phyloP scores from a whole-genome alignment of 345 rosid genomes.

The Trapa incisa region DNA sequence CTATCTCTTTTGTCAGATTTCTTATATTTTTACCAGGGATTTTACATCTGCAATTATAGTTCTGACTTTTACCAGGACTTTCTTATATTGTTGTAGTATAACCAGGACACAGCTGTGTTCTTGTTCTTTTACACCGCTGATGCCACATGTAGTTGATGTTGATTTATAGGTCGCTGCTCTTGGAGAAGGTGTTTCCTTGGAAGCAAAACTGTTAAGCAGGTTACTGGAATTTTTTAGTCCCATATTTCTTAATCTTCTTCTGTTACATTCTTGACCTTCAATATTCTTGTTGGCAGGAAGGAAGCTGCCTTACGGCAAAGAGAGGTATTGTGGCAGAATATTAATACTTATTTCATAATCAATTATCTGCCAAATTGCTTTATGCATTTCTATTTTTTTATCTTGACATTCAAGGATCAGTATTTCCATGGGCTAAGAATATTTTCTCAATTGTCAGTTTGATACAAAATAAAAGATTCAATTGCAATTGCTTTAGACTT shows the following conservation, averaged over 20 bases:
- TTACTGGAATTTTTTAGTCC: conserved; percentile 11
- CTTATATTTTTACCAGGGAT: neutral
- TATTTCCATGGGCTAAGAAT: neutral
- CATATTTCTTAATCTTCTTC: neutral
- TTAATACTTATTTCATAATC: neutral
- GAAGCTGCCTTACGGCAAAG: conserved; percentile 93
- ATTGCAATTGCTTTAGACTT: neutral
- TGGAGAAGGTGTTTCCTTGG: conserved; percentile 94
- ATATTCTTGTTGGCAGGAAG: conserved; percentile 43
- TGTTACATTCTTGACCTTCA: conserved; percentile 6
- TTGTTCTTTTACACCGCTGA: neutral
- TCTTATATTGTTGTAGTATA: neutral
- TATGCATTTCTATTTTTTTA: neutral
- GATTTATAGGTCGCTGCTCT: conserved; percentile 64
- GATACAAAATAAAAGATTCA: neutral
- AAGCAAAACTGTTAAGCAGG: conserved; percentile 93
- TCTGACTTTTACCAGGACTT: too few relatives aligned
- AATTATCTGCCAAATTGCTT: neutral
- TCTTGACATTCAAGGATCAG: neutral
- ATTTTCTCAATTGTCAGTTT: neutral
- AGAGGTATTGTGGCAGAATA: conserved; percentile 45
- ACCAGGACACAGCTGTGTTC: neutral
- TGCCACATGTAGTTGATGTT: conserved; percentile 7
- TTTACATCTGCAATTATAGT: neutral
- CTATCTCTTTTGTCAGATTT: neutral